Evolutionary conservation across 2,329 filamentous ascomycete species (phyloP).

Genomic region (Colletotrichum chrysophilum): DNA sequence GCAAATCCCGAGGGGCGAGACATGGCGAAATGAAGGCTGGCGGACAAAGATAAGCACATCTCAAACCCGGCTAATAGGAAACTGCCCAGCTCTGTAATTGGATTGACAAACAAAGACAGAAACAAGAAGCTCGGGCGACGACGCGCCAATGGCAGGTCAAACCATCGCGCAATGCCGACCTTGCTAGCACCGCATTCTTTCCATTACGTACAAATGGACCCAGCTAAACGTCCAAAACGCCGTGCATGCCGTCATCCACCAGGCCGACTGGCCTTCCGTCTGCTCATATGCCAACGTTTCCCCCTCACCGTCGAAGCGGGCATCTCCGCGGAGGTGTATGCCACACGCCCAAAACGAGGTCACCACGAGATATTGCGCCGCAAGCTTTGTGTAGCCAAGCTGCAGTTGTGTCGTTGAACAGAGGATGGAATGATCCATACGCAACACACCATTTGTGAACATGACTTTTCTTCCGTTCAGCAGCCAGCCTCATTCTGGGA

Average conservation of each 20-base stretch:
- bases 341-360: neutral
- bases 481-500: neutral
- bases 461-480: neutral
- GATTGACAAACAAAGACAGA: conserved; percentile 15
- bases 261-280: neutral
- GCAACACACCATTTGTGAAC: neutral
- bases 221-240: neutral
- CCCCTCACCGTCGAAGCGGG: neutral
- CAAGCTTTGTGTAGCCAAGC: neutral
- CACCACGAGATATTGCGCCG: neutral
- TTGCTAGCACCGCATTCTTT: conserved; percentile 18
- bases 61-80: neutral
- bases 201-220: conserved; percentile 24
- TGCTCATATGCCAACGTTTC: conserved; percentile 12
- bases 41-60: neutral
- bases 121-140: neutral
- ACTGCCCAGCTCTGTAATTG: neutral
- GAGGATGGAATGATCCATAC: neutral
- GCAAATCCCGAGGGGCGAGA: neutral
- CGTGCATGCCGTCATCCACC: conserved; percentile 19
- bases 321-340: conserved; percentile 6
- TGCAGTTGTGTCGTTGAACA: neutral
- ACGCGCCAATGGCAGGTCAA: conserved; percentile 4
- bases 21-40: neutral
- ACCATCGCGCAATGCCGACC: conserved; percentile 8